Evolutionary conservation across 2,329 filamentous ascomycete genomes (phyloP).

Genomic region (Botryotinia convoluta): DNA sequence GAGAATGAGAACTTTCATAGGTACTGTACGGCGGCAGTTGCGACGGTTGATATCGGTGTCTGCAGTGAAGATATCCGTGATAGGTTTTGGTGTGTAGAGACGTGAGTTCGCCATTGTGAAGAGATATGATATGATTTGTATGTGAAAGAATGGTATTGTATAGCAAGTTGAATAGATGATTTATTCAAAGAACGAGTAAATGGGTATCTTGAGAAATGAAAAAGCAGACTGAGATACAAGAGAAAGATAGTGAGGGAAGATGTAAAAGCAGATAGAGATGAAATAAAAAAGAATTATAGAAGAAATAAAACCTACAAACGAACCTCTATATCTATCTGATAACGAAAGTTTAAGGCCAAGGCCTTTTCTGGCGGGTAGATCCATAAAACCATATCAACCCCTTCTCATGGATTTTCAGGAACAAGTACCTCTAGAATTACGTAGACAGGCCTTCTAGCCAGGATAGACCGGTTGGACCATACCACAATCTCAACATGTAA

Average conservation of each 20-base stretch:
- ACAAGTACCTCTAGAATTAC: slow-evolving; percentile 13
- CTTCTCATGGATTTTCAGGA: slow-evolving; percentile 2
- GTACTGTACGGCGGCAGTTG: slow-evolving; percentile 62
- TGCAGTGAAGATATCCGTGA: slow-evolving; percentile 60
- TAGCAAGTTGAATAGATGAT: not conserved
- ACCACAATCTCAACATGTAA: slow-evolving; percentile 17
- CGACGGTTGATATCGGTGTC: slow-evolving; percentile 68
- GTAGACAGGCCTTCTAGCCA: not conserved
- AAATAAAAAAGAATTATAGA: not conserved
- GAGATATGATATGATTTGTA: not conserved
- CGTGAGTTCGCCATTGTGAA: slow-evolving; percentile 26
- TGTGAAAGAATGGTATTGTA: not conserved
- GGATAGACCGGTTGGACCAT: not conserved
- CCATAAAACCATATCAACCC: slow-evolving; percentile 5
- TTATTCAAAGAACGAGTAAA: not conserved
- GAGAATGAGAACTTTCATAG: slow-evolving; percentile 70
- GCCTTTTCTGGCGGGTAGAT: not conserved
- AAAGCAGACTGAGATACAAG: not conserved
- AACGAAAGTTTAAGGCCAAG: not conserved
- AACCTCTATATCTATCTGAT: not conserved
- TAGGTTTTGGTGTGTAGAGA: slow-evolving; percentile 43
- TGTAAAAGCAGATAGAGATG: not conserved
- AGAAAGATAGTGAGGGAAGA: not conserved
- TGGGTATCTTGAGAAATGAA: slow-evolving; percentile 9
- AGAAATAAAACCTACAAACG: not conserved